phyloP scores from a whole-genome alignment of 2,329 filamentous ascomycete species.

The Aspergillus oerlinghausenensis region DNA sequence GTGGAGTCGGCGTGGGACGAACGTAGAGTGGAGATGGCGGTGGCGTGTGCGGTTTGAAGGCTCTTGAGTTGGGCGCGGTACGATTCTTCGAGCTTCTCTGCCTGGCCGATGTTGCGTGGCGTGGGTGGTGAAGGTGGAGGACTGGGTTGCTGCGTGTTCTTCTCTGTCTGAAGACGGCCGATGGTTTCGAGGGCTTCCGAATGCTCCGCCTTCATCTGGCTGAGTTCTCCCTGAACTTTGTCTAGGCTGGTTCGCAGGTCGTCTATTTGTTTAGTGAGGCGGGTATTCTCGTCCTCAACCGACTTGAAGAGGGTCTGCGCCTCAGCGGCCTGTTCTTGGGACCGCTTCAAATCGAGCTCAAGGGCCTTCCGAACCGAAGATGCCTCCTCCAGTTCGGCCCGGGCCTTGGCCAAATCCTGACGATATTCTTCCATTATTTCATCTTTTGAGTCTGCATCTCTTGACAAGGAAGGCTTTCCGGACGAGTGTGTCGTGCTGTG shows the following conservation, averaged over 20 bases:
- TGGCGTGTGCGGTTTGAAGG: conserved; percentile 34
- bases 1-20: conserved; percentile 34
- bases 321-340: conserved; percentile 34
- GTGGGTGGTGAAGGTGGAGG: conserved; percentile 26
- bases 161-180: conserved; percentile 26
- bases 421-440: conserved; percentile 20
- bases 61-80: conserved; percentile 34
- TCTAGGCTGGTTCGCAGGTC: conserved; percentile 30
- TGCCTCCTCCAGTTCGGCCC: conserved; percentile 27
- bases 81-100: conserved; percentile 24
- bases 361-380: conserved; percentile 25
- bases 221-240: conserved; percentile 28
- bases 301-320: conserved; percentile 33
- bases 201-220: conserved; percentile 27
- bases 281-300: conserved; percentile 37
- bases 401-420: conserved; percentile 27
- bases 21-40: conserved; percentile 33
- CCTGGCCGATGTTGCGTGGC: conserved; percentile 9
- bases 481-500: conserved; percentile 12
- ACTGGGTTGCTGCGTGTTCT: conserved; percentile 25
- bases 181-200: conserved; percentile 28
- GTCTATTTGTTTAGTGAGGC: conserved; percentile 30
- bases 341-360: conserved; percentile 32
- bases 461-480: conserved; percentile 13
- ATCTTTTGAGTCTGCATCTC: conserved; percentile 11